Evolutionary conservation across 2,329 filamentous ascomycete genomes (phyloP).

Genomic region (Hypoxylon sp.): DNA sequence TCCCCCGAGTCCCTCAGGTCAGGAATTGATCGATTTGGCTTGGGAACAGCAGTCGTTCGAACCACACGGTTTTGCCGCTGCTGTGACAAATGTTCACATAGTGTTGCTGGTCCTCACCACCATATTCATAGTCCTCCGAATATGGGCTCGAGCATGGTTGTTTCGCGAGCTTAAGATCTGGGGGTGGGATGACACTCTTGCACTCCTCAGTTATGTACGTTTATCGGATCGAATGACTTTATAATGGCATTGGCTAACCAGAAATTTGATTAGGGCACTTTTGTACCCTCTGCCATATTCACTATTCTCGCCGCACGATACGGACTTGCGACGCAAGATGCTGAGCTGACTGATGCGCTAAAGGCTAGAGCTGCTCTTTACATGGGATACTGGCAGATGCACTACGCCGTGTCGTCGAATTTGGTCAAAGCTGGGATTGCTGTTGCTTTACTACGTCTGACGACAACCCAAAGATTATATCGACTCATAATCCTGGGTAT

Average conservation of each 20-base stretch:
- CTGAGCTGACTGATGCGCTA: slow-evolving; percentile 9
- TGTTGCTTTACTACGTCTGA: slow-evolving; percentile 18
- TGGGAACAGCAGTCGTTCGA: slow-evolving; percentile 19
- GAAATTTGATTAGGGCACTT: slow-evolving; percentile 5
- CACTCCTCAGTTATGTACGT: slow-evolving; percentile 21
- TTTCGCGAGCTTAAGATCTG: slow-evolving; percentile 16
- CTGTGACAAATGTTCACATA: slow-evolving; percentile 7
- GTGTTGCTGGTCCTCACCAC: slow-evolving; percentile 11
- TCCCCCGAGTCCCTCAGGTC: slow-evolving; percentile 1
- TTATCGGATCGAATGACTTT: background rate
- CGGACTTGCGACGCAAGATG: slow-evolving; percentile 18
- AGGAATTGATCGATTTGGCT: slow-evolving; percentile 21
- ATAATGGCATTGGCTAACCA: background rate
- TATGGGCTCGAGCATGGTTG: slow-evolving; percentile 21
- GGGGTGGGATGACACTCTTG: slow-evolving; percentile 27
- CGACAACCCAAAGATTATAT: slow-evolving; percentile 7
- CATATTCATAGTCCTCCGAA: slow-evolving; percentile 13
- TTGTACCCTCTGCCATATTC: slow-evolving; percentile 17
- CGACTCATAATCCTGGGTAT: slow-evolving; percentile 11
- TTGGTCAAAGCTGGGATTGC: slow-evolving; percentile 29
- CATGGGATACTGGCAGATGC: slow-evolving; percentile 25
- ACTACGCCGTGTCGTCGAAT: slow-evolving; percentile 24
- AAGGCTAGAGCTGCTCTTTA: slow-evolving; percentile 21
- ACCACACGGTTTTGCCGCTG: slow-evolving; percentile 16
- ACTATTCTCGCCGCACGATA: slow-evolving; percentile 18